Evolutionary conservation across 352 stramenopile species (phyloP).

Genomic region (Thalassiosira tumida): DNA sequence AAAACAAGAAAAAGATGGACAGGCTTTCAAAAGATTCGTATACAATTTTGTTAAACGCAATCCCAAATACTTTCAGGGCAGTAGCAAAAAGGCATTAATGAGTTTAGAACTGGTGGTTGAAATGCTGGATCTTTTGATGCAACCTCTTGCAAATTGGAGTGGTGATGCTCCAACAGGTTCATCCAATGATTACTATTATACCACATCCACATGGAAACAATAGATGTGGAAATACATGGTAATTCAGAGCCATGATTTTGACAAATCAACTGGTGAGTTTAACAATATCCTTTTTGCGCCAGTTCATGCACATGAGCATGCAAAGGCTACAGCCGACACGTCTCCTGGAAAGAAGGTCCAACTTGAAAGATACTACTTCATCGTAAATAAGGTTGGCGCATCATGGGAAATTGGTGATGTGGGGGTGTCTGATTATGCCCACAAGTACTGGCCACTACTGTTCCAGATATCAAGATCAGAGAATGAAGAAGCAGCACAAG

Average conservation of each 20-base stretch:
- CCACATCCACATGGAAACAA: no score
- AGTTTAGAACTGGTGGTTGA: no score
- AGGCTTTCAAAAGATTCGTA: no score
- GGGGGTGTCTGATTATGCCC: constrained; percentile 31
- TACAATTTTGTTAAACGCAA: no score
- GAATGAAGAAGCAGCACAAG: neutral
- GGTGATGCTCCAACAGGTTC: no score
- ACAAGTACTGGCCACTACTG: constrained; percentile 23
- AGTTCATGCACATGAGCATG: neutral
- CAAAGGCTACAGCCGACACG: neutral
- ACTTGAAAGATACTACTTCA: constrained; percentile 32
- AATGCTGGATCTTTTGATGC: no score
- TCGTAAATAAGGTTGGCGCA: neutral
- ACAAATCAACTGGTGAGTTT: neutral
- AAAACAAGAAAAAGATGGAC: no score
- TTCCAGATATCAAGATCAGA: constrained; percentile 25
- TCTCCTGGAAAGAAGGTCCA: constrained; percentile 19
- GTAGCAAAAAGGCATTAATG: no score
- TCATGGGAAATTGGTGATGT: constrained; percentile 12
- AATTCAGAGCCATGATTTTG: constrained; percentile 9
- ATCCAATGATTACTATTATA: no score
- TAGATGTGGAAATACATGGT: constrained; percentile 38
- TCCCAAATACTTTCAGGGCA: no score
- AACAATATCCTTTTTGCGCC: neutral
- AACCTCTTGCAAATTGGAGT: no score